Base-by-base conservation (phyloP, 2,329 filamentous ascomycete species). In the Pyricularia sp. region DNA sequence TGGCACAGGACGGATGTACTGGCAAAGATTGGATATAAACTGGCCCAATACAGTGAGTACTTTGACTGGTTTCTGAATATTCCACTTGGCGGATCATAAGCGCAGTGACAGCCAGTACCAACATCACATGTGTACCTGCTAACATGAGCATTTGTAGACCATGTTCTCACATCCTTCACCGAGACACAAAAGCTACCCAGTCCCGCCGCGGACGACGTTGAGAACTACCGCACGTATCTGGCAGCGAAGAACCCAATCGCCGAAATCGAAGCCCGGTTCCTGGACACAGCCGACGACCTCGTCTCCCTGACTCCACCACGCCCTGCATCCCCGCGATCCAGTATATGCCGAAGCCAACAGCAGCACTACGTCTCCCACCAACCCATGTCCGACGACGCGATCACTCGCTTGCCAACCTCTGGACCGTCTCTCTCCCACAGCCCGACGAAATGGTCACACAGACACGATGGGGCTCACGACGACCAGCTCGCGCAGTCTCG, bases 41-140 rank as follows among this genome's bases (percentile, higher is more conserved):
- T 91, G 10, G 83, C 84, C 36, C 88, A 91, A 73, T 92, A 92
- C 75, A 89, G 88, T 90, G 78, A 77, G 85, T 69, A 33, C 42
- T 2, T 3, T 9, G 3, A 20, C 42, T n/a, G 25, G 10, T 20
- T 12, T 30, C 28, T 30, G 17, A 1, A 5, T 30, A 11, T 1
- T 59, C 42, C 14, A 3, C 11, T 12, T 36, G 1, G 12, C 20
- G 17, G 11, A 5, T 7, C 36, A 42, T 3, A 20, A 33, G 9
- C 17, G 12, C 11, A 17, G 36, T 42, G 14, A 42, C 36, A 42
- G 11, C 12, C 12, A 42, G 14, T 1, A 42, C 36, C 36, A 20
- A 2, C 17, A 42, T 20, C 66, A 20, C 2, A 55, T 0, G 11
- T 17, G 17, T 20, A n/a, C 12, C 25, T 50, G 59, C 31, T 33